Base-by-base conservation (phyloP, 768 basidiomycete species). In the Trametes maxima region DNA sequence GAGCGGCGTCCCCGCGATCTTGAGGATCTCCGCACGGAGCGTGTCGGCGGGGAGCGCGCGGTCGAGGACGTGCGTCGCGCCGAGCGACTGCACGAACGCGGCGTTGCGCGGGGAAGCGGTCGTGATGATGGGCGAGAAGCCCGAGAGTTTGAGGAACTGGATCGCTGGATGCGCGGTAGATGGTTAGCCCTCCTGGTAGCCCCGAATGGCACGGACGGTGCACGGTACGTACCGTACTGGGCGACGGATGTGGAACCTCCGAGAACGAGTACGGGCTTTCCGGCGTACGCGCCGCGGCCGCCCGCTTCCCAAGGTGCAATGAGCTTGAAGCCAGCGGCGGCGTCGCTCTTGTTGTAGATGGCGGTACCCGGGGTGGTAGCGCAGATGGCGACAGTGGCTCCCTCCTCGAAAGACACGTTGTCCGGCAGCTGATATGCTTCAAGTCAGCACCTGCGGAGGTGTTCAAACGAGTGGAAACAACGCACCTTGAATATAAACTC, bases 381-480 rank as follows among this genome's bases (percentile, higher is more conserved):
- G 0, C 67, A 76, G 12, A 78, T 68, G 2, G 81, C 79, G 17
- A 82, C 63, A 6, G 79, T 73, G 0, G 79, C 71, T 0, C 78
- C 82, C 42, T 79, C 65, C 11, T 79, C 79, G 60, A 74, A 74
- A 0, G 72, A 70, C n/a, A 81, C 28, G 42, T 73, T 75, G 14
- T 59, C 43, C 1, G 79, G 81, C 10, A 80, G 75, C 74, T 76
- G 45, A 8, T 12, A 44, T 21, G 21, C 4, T 12, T 47, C 6
- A 5, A 5, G 12, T 50, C n/a, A 21, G 12, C 28, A 33, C 8
- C 28, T 25, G 21, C 36, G 0, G 14, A 19, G 2, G 10, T 3
- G 28, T 21, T 13, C 22, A 4, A 16, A 16, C 49, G 8, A 2
- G 17, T 2, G 24, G 13, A 16, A 1, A 10, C 4, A 16, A 48